Evolutionary conservation across 495 filamentous ascomycete genomes (phyloP).

Genomic region (Podospora pseudocomata): DNA sequence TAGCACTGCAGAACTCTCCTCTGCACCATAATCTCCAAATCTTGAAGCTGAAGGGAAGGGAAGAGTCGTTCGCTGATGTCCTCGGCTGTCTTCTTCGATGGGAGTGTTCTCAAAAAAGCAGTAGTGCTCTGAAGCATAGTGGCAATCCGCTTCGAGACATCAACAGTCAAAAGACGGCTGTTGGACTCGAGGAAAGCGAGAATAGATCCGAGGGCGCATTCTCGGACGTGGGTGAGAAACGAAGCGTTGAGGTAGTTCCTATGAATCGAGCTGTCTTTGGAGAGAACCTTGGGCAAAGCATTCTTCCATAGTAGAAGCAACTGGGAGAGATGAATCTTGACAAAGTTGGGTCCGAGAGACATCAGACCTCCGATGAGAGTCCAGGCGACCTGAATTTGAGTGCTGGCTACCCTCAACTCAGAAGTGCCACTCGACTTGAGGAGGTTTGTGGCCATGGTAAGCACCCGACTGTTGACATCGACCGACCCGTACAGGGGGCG

Average conservation of each 20-base stretch:
- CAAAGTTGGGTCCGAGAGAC: conserved; percentile 95
- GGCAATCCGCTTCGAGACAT: conserved; percentile 90
- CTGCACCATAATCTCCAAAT: conserved; percentile 89
- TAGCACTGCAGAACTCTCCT: conserved; percentile 93
- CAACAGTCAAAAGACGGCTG: conserved; percentile 81
- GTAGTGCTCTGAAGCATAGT: conserved; percentile 95
- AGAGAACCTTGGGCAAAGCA: conserved; percentile 87
- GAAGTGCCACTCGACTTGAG: conserved; percentile 90
- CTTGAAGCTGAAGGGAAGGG: conserved; percentile 83
- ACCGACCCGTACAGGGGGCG: conserved; percentile 93
- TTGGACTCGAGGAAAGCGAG: conserved; percentile 94
- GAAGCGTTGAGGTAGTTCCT: conserved; percentile 80
- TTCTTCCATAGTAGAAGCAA: conserved; percentile 97
- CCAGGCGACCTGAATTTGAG: conserved; percentile 97
- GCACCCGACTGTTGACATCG: conserved; percentile 86
- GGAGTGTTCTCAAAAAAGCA: conserved; percentile 77
- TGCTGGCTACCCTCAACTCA: conserved; percentile 85
- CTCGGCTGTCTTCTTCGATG: conserved; percentile 79
- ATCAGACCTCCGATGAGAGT: conserved; percentile 94
- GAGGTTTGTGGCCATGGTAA: conserved; percentile 85
- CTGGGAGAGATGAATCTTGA: conserved; percentile 97
- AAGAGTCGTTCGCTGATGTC: conserved; percentile 82
- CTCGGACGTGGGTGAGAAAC: conserved; percentile 89
- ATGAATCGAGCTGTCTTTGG: conserved; percentile 81
- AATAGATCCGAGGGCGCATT: conserved; percentile 90